Evolutionary conservation across 73 alveolate species (phyloP).

Genomic region (Durusdinium trenchii): DNA sequence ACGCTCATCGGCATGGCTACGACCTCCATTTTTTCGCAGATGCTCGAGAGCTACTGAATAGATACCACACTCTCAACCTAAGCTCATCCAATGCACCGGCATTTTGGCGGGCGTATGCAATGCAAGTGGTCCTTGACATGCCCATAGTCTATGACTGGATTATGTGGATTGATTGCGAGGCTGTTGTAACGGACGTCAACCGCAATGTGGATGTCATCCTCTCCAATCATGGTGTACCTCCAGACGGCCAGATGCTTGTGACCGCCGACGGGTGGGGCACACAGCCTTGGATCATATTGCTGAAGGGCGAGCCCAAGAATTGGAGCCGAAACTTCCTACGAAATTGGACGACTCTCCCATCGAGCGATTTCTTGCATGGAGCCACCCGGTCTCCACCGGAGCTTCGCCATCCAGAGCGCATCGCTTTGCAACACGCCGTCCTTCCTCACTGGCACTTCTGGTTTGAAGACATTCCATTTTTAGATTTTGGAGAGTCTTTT

Average conservation of each 20-base stretch:
- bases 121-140: conserved; percentile 9
- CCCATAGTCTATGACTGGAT: background rate
- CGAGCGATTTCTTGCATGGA: conserved; percentile 19
- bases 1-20: conserved; percentile 67
- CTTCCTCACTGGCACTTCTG: conserved; percentile 65
- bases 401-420: conserved; percentile 12
- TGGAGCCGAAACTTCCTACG: conserved; percentile 32
- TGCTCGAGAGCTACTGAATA: background rate
- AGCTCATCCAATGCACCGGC: conserved; percentile 42
- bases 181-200: background rate
- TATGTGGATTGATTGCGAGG: conserved; percentile 58
- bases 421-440: conserved; percentile 49
- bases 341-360: conserved; percentile 75
- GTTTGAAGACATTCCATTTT: background rate
- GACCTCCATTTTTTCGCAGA: conserved; percentile 48
- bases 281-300: conserved; percentile 17
- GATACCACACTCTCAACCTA: background rate
- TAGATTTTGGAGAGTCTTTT: conserved; percentile 19
- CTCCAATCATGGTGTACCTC: background rate
- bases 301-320: background rate
- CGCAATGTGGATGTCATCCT: background rate
- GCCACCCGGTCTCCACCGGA: conserved; percentile 12
- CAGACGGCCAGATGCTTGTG: background rate
- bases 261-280: conserved; percentile 28
- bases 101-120: conserved; percentile 62